Base-by-base conservation (phyloP, 805 yeast genomes). In the Candida odintsovae region DNA sequence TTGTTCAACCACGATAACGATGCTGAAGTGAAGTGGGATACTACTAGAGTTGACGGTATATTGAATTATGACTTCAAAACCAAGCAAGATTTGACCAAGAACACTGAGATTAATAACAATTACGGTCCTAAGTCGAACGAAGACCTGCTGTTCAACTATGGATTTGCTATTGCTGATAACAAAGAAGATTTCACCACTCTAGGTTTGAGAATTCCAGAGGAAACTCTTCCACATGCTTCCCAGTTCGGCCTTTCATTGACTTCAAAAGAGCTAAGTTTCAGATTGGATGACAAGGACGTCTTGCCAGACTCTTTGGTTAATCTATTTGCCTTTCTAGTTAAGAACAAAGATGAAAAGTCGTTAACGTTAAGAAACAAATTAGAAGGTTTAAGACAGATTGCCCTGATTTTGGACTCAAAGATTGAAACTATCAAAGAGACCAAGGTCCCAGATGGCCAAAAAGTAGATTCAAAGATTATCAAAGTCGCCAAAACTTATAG, bases 51-150 rank as follows among this genome's bases (percentile, higher is more conserved):
- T 2, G 58, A 54, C 2, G 37, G 26, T 13, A 21, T 36, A 1
- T 41, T n/a, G 31, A 51, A 58, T 1, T 75, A 77, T 47, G 58
- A 63, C n/a, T 81, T 82, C 52, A 65, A 62, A 36, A 61, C 77
- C 0, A 67, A 69, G 18, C 62, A 69, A 4, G 39, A 46, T 8
- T 43, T 54, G n/a, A 42, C 47, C 3, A 52, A 50, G 2, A 76
- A 76, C 2, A 61, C 65, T 2, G 84, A 88, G 59, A 50, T 90
- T 1, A 86, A 66, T 65, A 90, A 90, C 61, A 86, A 87, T 63
- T 90, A 90, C 63, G 97, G 97, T 2, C 80, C 86, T 45, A 90
- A 89, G 63, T 85, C 94, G 0, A 90, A 89, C 58, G 95, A 86
- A 52, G 96, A 88, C 52, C 64, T 90, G 23, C 63, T 90, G 6